Conservation (phyloP, 2,329 filamentous ascomycete genomes). For the Coleophoma eucalyptorum region DNA sequence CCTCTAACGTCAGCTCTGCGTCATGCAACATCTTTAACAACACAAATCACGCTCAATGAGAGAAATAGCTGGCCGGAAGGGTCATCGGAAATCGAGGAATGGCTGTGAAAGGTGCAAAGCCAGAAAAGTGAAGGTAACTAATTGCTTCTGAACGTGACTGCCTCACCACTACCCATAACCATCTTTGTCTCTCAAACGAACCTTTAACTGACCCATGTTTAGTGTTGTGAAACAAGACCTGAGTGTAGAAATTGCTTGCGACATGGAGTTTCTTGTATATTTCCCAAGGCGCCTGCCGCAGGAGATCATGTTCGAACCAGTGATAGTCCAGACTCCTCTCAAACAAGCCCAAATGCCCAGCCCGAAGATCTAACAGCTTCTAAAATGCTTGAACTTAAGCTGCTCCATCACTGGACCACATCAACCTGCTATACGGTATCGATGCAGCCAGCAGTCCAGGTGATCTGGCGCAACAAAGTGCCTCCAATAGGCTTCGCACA, state of each 20-base stretch:
- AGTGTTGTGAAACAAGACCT: constrained; percentile 2
- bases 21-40: no score
- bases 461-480: constrained; percentile 7
- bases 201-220: not conserved
- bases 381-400: constrained; percentile 9
- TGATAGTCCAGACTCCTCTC: not conserved
- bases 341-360: not conserved
- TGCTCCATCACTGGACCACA: constrained; percentile 20
- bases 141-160: not conserved
- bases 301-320: not conserved
- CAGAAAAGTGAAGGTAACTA: constrained; percentile 1
- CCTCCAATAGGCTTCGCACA: constrained; percentile 14
- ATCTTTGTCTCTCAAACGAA: not conserved
- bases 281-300: not conserved
- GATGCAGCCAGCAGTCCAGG: constrained; percentile 7
- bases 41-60: no score
- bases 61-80: not conserved
- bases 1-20: no score
- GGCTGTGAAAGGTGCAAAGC: not conserved
- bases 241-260: not conserved
- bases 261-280: not conserved
- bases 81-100: constrained; percentile 1
- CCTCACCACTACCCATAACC: not conserved
- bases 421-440: constrained; percentile 17
- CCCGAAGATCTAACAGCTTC: not conserved